Conservation (phyloP, 208 protist species). For the Leishmania arabica region DNA sequence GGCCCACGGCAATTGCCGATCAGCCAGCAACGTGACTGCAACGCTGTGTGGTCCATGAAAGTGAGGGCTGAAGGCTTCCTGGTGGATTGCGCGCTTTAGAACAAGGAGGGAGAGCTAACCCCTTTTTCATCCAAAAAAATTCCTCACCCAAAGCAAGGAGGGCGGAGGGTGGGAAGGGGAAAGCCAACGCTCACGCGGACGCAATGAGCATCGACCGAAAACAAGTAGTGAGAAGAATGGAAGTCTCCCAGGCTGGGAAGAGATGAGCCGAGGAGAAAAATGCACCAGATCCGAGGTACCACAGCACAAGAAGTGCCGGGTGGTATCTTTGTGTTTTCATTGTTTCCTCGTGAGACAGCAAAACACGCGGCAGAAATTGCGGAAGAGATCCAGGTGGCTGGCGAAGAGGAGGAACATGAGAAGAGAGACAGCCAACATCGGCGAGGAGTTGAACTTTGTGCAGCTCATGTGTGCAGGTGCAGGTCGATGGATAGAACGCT, state of each 20-base stretch:
- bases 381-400: background rate
- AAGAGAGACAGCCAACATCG: background rate
- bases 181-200: too few relatives aligned
- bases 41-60: too few relatives aligned
- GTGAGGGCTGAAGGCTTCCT: too few relatives aligned
- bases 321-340: background rate
- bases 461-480: background rate
- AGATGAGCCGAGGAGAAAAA: background rate
- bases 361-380: background rate
- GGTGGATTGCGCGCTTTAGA: too few relatives aligned
- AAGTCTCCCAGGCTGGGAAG: background rate
- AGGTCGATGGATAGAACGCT: background rate
- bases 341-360: background rate
- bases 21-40: too few relatives aligned
- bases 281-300: background rate
- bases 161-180: too few relatives aligned
- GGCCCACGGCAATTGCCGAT: too few relatives aligned
- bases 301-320: background rate
- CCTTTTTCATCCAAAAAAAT: too few relatives aligned
- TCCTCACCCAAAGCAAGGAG: too few relatives aligned
- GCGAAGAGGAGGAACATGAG: background rate
- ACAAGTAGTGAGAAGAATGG: too few relatives aligned
- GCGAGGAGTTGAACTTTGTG: background rate
- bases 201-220: too few relatives aligned
- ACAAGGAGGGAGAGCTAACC: too few relatives aligned